These are phyloP conservation scores for Halocafeteria seosinensis DNA, from an alignment of 108 stramenopile species.

Conservation along the genomic window DNA sequence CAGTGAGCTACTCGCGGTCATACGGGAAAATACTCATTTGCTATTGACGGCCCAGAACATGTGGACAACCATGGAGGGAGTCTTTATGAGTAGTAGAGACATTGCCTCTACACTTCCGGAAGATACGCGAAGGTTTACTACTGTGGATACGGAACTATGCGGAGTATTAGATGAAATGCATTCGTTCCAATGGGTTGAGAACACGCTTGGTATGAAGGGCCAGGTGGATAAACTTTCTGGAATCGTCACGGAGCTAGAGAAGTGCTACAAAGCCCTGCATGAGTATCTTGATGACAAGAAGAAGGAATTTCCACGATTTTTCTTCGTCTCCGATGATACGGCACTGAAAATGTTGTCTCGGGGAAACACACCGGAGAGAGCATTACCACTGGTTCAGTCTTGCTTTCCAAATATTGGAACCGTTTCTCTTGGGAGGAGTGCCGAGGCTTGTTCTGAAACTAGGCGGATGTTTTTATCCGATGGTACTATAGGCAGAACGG, in stretches of 20 bases:
- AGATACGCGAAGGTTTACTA: conserved; percentile 43
- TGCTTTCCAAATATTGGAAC: no score
- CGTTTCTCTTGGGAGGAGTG: no score
- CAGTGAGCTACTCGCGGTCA: conserved; percentile 11
- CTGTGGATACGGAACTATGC: conserved; percentile 45
- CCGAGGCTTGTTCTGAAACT: no score
- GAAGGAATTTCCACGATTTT: conserved; percentile 40
- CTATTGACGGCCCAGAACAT: conserved; percentile 41
- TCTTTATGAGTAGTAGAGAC: conserved; percentile 44
- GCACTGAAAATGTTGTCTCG: conserved; percentile 42
- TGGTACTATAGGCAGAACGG: no score
- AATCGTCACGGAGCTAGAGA: conserved; percentile 21
- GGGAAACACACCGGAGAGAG: conserved; percentile 40
- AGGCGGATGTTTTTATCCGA: no score
- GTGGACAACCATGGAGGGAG: conserved; percentile 50
- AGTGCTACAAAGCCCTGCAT: conserved; percentile 42
- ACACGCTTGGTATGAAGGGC: conserved; percentile 36
- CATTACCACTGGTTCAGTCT: no score
- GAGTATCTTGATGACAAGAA: conserved; percentile 52
- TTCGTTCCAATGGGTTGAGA: conserved; percentile 24
- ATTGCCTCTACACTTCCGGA: conserved; percentile 44
- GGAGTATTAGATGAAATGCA: conserved; percentile 26
- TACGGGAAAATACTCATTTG: conserved; percentile 18
- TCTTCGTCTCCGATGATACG: conserved; percentile 50
- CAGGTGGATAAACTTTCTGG: conserved; percentile 39